phyloP scores from a whole-genome alignment of 345 rosid species.

The Eucalyptus pauciflora region DNA sequence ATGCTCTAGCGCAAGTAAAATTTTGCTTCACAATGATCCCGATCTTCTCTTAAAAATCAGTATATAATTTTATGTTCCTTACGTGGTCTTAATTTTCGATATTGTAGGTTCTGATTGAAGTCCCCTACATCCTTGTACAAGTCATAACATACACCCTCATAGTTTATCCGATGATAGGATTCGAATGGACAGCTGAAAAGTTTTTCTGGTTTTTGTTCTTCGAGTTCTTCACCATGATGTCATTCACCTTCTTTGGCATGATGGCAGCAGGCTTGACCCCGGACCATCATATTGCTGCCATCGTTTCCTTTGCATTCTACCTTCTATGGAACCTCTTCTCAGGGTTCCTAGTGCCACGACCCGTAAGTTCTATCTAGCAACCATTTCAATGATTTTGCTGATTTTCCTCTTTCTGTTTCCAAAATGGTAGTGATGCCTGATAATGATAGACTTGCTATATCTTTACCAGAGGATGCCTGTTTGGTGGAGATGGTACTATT shows the following conservation, averaged over 20 bases:
- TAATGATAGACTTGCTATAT: background rate
- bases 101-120: conserved; percentile 21
- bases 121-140: conserved; percentile 26
- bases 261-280: conserved; percentile 31
- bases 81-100: background rate
- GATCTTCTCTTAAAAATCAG: background rate
- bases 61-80: too few relatives aligned
- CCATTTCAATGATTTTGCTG: background rate
- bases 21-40: background rate
- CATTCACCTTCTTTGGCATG: conserved; percentile 38
- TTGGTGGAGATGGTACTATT: conserved; percentile 46
- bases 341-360: conserved; percentile 22
- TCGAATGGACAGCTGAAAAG: conserved; percentile 23
- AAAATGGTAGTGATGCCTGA: background rate
- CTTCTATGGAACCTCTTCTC: conserved; percentile 27
- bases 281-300: conserved; percentile 17
- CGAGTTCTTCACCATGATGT: conserved; percentile 29
- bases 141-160: conserved; percentile 7
- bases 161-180: conserved; percentile 32
- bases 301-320: conserved; percentile 17
- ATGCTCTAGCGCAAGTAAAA: conserved; percentile 39
- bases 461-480: conserved; percentile 21
- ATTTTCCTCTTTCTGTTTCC: background rate
- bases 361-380: conserved; percentile 5
- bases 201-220: conserved; percentile 40